Conservation (phyloP, 768 basidiomycete species). For the Phlegmacium glaucopus region DNA sequence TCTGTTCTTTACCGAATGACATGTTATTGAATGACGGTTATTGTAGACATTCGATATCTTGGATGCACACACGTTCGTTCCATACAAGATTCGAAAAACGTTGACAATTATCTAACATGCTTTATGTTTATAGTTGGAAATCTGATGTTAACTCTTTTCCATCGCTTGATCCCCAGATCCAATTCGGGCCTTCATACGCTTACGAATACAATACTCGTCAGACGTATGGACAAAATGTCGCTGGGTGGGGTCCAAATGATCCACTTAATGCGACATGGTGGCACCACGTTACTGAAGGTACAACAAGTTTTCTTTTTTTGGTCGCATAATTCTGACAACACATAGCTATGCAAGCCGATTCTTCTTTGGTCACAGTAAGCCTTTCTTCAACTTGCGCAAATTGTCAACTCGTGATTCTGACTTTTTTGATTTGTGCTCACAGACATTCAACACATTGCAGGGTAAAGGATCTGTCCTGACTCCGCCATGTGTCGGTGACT, state of each 20-base stretch:
- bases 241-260: conserved; percentile 57
- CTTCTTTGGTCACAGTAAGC: conserved; percentile 55
- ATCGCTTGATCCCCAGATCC: conserved; percentile 51
- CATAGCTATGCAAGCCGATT: conserved; percentile 55
- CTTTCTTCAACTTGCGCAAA: not conserved
- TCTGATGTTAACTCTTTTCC: conserved; percentile 58
- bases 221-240: conserved; percentile 56
- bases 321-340: not conserved
- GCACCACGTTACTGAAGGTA: conserved; percentile 75
- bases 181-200: conserved; percentile 56
- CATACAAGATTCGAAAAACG: not conserved
- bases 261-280: conserved; percentile 83
- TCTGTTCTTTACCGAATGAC: not conserved
- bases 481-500: conserved; percentile 55
- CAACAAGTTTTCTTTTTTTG: conserved; percentile 9
- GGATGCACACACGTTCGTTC: conserved; percentile 70
- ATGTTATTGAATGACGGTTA: not conserved
- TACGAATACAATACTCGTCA: conserved; percentile 72
- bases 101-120: not conserved
- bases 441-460: conserved; percentile 70
- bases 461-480: conserved; percentile 63
- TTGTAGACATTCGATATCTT: conserved; percentile 71
- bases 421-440: not conserved
- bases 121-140: conserved; percentile 46
- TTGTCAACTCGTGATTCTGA: not conserved